phyloP scores from a whole-genome alignment of 2,329 filamentous ascomycete genomes.

The Claviceps sp. region DNA sequence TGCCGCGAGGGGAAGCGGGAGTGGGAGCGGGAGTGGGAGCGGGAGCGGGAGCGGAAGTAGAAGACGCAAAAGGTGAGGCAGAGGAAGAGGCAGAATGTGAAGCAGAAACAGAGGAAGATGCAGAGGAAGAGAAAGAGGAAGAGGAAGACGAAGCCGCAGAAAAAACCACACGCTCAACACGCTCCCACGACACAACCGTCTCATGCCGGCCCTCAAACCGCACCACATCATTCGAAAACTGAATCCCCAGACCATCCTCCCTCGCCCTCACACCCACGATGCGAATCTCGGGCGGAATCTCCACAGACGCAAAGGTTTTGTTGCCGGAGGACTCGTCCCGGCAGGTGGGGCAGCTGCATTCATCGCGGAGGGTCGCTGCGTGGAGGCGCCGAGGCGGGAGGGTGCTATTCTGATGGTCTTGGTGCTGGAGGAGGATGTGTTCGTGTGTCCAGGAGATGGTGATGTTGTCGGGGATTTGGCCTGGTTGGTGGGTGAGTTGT shows the following conservation, averaged over 20 bases:
- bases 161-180: constrained; percentile 17
- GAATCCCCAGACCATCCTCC: constrained; percentile 35
- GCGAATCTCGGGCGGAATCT: constrained; percentile 22
- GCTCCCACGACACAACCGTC: constrained; percentile 21
- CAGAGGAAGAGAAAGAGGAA: constrained; percentile 1
- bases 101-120: background rate
- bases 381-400: constrained; percentile 4
- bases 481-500: constrained; percentile 4
- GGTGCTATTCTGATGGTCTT: background rate
- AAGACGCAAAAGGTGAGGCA: background rate
- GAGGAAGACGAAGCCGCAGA: background rate
- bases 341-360: constrained; percentile 38
- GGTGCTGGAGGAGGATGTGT: constrained; percentile 13
- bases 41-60: background rate
- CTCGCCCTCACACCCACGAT: constrained; percentile 17
- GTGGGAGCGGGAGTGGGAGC: background rate
- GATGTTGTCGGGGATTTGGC: constrained; percentile 6
- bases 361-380: constrained; percentile 33
- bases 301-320: constrained; percentile 34
- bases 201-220: constrained; percentile 18
- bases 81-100: background rate
- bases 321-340: constrained; percentile 46
- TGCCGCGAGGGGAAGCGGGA: constrained; percentile 8
- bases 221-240: constrained; percentile 41
- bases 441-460: constrained; percentile 14